A percentile compares a stretch with the other conserved stretches of the same genome.
phyloP scores from a whole-genome alignment of 208 protist species.

The Porcisia hertigi region DNA sequence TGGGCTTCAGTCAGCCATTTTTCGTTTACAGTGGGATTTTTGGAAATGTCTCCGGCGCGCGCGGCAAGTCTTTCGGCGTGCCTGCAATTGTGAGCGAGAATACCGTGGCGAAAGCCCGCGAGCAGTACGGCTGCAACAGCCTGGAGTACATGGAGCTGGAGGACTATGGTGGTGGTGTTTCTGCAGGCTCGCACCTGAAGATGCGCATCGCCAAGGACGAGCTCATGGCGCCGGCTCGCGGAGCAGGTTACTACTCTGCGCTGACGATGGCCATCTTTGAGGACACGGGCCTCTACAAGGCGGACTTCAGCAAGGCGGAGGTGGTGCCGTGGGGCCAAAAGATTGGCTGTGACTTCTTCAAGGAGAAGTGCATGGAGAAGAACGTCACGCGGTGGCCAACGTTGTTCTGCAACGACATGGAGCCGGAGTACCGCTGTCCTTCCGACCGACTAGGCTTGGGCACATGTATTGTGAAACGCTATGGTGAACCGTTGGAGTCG shows the following conservation, averaged over 20 bases:
- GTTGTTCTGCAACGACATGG: conserved; percentile 49
- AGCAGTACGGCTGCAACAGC: no score
- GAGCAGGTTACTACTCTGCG: conserved; percentile 49
- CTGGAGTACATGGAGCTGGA: no score
- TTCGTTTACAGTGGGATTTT: no score
- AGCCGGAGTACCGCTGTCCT: not conserved
- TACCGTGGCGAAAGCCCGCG: no score
- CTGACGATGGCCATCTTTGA: conserved; percentile 86
- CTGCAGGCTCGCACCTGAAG: conserved; percentile 84
- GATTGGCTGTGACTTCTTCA: not conserved
- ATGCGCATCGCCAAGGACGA: conserved; percentile 77
- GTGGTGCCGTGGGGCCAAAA: conserved; percentile 66
- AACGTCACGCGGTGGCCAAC: not conserved
- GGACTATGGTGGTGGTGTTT: conserved; percentile 37
- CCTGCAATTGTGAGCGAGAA: no score
- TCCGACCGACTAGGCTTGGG: not conserved
- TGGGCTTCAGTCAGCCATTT: no score
- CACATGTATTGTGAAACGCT: not conserved
- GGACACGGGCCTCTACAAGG: conserved; percentile 82
- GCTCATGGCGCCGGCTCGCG: conserved; percentile 57
- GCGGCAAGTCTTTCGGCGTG: no score
- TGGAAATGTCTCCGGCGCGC: no score
- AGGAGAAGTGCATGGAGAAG: conserved; percentile 39
- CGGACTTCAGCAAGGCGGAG: conserved; percentile 65
- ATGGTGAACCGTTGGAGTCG: no score